Evolutionary conservation across 192 early-diverging fungal genomes (phyloP), one percentile per base, ranked within the genome.

Genomic region (Paraglomus occultum): DNA sequence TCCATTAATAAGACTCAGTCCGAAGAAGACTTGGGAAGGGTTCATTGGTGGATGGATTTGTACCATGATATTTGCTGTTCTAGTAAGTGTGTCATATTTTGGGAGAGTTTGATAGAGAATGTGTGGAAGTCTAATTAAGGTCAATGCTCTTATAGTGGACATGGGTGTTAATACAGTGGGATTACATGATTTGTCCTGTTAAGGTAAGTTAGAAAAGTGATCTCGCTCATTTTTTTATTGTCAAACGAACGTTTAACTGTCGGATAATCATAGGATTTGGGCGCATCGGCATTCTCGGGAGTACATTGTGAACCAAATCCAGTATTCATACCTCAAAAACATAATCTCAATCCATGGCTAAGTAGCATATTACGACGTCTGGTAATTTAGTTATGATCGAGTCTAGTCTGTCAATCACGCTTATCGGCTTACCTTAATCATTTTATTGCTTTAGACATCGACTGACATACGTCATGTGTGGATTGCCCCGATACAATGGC

Each of bases 11-110:
- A 86, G 89, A 73, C 79, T 99, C n/a, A 92, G 90, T 74, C 96
- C 96, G 47, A 99, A 99, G 78, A 99, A 99, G 83, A 99, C 96
- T 12, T 93, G 93, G 77, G 96, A 99, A 76, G 96, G 96, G 5
- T 99, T 96, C 64, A 84, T 96, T 62, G 96, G 96, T 66, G 96
- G 86, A 22, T 87, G 91, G 51, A 67, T 93, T 58, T 85, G 85
- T 44, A 99, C 96, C 0, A 76, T 97, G 72, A 76, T 92, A n/a
- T 93, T 95, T 81, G 95, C 89, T 3, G 90, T 95, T 55, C 73
- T 94, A 64, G 85, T 86, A 74, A 70, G 83, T 70, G 38, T 12
- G 22, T 12, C 20, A 44, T 57, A 52, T 47, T 8, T 31, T 31
- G 31, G 31, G 31, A 31, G 31, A 51, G 59, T 9, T 4, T 12